Percentiles rank a stretch among this genome's conserved stretches.
These are phyloP conservation scores for Castanea mollissima DNA, from an alignment of 306 rosid genomes.

Conservation along the genomic window DNA sequence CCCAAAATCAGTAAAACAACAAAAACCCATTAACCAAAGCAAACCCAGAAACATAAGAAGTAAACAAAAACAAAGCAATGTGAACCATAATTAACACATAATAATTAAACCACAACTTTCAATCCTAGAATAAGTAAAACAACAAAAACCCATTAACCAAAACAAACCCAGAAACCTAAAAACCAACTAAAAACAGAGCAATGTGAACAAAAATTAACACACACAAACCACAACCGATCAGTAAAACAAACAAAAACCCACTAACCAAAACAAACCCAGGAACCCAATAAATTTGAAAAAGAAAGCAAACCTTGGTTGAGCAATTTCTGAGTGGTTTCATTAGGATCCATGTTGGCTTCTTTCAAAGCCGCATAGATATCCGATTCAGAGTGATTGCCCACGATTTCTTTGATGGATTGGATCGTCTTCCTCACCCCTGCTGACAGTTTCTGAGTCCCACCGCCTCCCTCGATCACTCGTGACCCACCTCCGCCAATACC, in stretches of 20 bases:
- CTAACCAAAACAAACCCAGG: conserved; percentile 2
- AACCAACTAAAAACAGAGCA: background rate
- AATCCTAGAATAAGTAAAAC: background rate
- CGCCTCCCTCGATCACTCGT: conserved; percentile 51
- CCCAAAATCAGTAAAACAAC: background rate
- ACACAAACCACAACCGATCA: background rate
- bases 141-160: background rate
- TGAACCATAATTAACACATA: background rate
- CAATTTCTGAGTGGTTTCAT: conserved; percentile 96
- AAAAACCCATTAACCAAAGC: background rate
- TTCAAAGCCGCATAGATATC: conserved; percentile 87
- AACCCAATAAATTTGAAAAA: background rate
- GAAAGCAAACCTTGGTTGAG: conserved; percentile 74
- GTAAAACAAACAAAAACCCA: conserved; percentile 5
- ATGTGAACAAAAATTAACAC: background rate
- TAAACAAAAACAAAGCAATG: background rate
- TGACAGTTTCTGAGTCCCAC: conserved; percentile 65
- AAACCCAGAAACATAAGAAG: background rate
- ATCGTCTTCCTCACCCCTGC: conserved; percentile 71
- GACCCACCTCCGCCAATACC: conserved; percentile 31
- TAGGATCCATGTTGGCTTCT: conserved; percentile 94
- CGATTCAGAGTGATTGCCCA: conserved; percentile 78
- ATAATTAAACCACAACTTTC: background rate
- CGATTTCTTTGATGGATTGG: conserved; percentile 86
- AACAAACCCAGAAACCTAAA: background rate